Base-by-base conservation (phyloP, 1,284 basidiomycete species). In the Coniferiporia sulphurascens region DNA sequence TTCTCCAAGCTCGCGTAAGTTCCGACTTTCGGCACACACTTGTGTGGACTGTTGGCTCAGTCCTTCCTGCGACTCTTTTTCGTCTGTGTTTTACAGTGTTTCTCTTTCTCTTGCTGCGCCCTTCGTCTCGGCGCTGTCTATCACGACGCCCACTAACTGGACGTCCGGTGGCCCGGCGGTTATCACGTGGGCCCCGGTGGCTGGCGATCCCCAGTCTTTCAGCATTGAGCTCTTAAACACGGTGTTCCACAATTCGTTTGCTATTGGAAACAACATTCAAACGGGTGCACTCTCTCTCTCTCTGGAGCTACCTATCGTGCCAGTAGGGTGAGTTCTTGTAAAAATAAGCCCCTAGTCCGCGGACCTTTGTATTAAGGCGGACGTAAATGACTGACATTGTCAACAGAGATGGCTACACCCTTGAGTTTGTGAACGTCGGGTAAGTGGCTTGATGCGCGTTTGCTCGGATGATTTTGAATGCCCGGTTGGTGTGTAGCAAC, bases 211-310 rank as follows among this genome's bases (percentile, higher is more conserved):
- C 59, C 60, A 59, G 2, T 58, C 54, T 6, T 77, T 78, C 65
- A 65, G 71, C 15, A 34, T 81, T 13, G 73, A 77, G 64, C 69
- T 88, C 52, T 55, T 65, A 52, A 84, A 86, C 70, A 15, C 64
- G 0, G n/a, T 48, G 0, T 86, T 88, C 77, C 72, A 85, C 70
- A 72, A 81, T 61, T 61, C 75, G 0, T 80, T 80, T 53, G 85
- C 80, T 45, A 75, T 89, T 58, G 80, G 76, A 10, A 86, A 82
- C 75, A 86, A 83, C 63, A 72, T 89, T 0, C 65, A 73, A 21
- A 75, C 80, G 0, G 52, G 71, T 1, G 13, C 60, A 0, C 72
- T 75, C 4, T 50, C 67, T 3, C 0, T 81, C 3, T 74, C 71
- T 0, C 46, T 89, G 22, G 55, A 61, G 0, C 65, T 87, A 12